phyloP scores from a whole-genome alignment of 1,284 basidiomycete species.

The Tilletia walkeri region DNA sequence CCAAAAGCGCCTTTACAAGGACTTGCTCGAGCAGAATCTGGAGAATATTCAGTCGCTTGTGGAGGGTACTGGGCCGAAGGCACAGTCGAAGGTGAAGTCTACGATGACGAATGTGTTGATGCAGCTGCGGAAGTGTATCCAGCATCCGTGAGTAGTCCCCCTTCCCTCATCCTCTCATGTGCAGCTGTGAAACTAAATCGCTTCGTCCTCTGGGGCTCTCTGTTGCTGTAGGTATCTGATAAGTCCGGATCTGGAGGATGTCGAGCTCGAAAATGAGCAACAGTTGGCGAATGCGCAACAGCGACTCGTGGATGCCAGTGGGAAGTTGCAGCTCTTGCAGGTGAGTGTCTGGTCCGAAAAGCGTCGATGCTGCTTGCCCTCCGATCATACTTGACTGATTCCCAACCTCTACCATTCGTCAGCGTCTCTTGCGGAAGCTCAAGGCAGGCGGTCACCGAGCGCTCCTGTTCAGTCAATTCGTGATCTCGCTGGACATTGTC shows the following conservation, averaged over 20 bases:
- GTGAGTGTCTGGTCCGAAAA: background rate
- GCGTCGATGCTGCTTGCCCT: background rate
- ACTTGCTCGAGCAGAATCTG: slow-evolving; percentile 38
- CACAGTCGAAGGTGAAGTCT: slow-evolving; percentile 20
- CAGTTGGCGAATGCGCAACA: slow-evolving; percentile 68
- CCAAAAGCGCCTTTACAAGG: slow-evolving; percentile 82
- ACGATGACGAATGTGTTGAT: slow-evolving; percentile 39
- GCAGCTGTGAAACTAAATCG: too few species aligned
- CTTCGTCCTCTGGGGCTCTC: too few species aligned
- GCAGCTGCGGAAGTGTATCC: slow-evolving; percentile 49
- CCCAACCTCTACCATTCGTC: slow-evolving; percentile 14
- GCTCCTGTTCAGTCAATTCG: slow-evolving; percentile 53
- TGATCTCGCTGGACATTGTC: slow-evolving; percentile 54
- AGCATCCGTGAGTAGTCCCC: slow-evolving; percentile 32
- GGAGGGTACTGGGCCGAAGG: slow-evolving; percentile 14
- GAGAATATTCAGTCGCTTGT: slow-evolving; percentile 41
- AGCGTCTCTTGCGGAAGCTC: slow-evolving; percentile 53
- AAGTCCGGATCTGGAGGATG: slow-evolving; percentile 70
- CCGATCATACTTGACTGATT: slow-evolving; percentile 13
- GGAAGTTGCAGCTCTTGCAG: slow-evolving; percentile 63
- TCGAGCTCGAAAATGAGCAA: slow-evolving; percentile 63
- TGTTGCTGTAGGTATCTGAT: slow-evolving; percentile 66
- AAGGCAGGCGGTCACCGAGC: slow-evolving; percentile 52
- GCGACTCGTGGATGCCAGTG: slow-evolving; percentile 77
- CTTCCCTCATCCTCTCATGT: background rate